Base-by-base conservation (phyloP, 164 flowering plant species). In the Berberis vulgaris region DNA sequence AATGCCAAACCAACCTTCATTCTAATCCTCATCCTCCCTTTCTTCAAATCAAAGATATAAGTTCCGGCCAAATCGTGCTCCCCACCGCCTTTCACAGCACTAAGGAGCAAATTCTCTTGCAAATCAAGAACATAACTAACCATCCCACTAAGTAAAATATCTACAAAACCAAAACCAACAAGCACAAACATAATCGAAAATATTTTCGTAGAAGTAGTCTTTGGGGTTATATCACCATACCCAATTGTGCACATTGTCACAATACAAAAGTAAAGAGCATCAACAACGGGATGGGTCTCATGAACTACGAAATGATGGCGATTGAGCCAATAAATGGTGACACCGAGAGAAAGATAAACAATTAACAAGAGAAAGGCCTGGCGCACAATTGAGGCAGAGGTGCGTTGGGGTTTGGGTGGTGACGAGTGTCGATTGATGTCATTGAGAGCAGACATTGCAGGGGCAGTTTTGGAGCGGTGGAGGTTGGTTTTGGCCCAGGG, bases 191-290 rank as follows among this genome's bases (percentile, higher is more conserved):
- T 54, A 46, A 90, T 75, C 0, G 98, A 87, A 66, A 94, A 94
- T 71, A 94, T 26, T 78, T 90, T 94, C 1, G 98, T 83, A 0
- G 81, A 43, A 0, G 84, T 67, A 49, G 79, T 79, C 52, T 65
- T 71, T 0, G 97, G 97, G 8, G 91, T 87, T 10, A 94, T 94
- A 68, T 94, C 98, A 9, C 98, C 98, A 64, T 93, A 93, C 3
- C 98, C 97, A 67, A 93, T 90, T 0, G 98, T 93, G 73, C 98
- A 93, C 97, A 93, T 90, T 26, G 98, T 94, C 55, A 94, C 98
- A 64, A 94, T 87, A 69, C 97, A 94, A 59, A 94, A 94, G 60
- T 94, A 94, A 53, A 94, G 74, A 1, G 95, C 98, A 73, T 94
- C 98, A 10, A 94, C 96, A 8, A 87, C 82, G 2, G 96, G 93